phyloP scores from a whole-genome alignment of 2,329 filamentous ascomycete species.

The Pestalotiopsis sp. region DNA sequence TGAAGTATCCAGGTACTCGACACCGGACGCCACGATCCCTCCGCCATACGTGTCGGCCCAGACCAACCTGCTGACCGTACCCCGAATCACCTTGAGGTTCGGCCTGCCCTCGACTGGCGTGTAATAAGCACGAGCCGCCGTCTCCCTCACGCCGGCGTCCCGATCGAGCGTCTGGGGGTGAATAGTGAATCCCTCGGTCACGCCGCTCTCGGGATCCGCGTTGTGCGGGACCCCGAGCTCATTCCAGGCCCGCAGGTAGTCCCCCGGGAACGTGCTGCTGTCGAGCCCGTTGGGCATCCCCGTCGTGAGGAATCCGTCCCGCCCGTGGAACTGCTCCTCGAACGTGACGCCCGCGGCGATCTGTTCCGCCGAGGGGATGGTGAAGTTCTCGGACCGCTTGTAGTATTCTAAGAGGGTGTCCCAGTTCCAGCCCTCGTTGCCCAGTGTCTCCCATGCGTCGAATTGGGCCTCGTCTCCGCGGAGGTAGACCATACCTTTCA shows the following conservation, averaged over 20 bases:
- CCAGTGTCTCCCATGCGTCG: conserved; percentile 44
- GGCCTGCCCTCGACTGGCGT: conserved; percentile 36
- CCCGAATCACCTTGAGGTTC: conserved; percentile 41
- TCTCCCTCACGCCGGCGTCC: conserved; percentile 35
- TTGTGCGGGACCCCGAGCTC: conserved; percentile 33
- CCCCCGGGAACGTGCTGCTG: conserved; percentile 31
- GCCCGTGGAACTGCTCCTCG: conserved; percentile 35
- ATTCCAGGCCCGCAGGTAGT: conserved; percentile 32
- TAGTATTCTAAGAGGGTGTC: conserved; percentile 47
- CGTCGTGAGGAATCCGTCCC: conserved; percentile 34
- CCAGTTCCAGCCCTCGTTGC: conserved; percentile 48
- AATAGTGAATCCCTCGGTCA: conserved; percentile 36
- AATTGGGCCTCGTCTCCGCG: conserved; percentile 43
- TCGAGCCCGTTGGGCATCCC: conserved; percentile 35
- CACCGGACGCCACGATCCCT: conserved; percentile 29
- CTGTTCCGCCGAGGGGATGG: conserved; percentile 34
- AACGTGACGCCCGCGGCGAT: conserved; percentile 35
- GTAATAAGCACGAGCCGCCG: conserved; percentile 44
- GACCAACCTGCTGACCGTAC: conserved; percentile 34
- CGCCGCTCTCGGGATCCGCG: conserved; percentile 39
- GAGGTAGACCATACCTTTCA: conserved; percentile 42
- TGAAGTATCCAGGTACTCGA: conserved; percentile 37
- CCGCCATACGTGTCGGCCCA: conserved; percentile 24
- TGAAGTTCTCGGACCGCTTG: conserved; percentile 41
- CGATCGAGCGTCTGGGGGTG: conserved; percentile 43